Evolutionary conservation across 2,329 filamentous ascomycete genomes (phyloP).

Genomic region (Didymella sp.): DNA sequence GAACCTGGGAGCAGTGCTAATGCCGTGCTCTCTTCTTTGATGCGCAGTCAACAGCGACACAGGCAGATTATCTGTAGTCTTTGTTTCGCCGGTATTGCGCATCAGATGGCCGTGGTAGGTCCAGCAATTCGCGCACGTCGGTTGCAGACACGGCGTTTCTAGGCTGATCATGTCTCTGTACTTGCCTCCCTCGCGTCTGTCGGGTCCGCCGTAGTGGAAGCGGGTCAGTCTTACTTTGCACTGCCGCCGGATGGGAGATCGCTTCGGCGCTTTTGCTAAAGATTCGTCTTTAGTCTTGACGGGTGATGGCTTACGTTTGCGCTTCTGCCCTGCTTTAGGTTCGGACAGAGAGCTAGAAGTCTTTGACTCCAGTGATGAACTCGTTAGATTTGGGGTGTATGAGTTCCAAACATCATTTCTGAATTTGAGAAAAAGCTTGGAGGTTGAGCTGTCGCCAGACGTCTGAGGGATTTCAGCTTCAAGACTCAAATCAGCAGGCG

Average conservation of each 20-base stretch:
- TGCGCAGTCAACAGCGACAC: no score
- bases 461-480: not conserved
- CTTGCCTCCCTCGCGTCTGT: slow-evolving; percentile 7
- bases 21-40: no score
- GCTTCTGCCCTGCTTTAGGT: not conserved
- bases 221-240: slow-evolving; percentile 26
- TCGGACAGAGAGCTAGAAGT: not conserved
- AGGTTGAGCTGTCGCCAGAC: not conserved
- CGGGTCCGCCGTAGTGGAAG: slow-evolving; percentile 30
- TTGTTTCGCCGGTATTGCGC: not conserved
- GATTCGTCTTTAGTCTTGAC: not conserved
- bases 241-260: not conserved
- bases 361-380: not conserved
- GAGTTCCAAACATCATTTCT: slow-evolving; percentile 24
- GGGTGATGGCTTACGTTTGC: not conserved
- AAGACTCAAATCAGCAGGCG: not conserved
- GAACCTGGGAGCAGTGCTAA: no score
- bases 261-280: not conserved
- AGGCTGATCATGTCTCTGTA: slow-evolving; percentile 16
- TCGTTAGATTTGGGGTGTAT: not conserved
- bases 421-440: slow-evolving; percentile 14
- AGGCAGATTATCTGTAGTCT: not conserved
- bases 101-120: slow-evolving; percentile 22
- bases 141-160: slow-evolving; percentile 23
- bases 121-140: slow-evolving; percentile 25